Percentiles rank a stretch among this genome's conserved stretches.
Evolutionary conservation across 352 stramenopile genomes (phyloP).

Genomic region (Phytophthora tubulina): DNA sequence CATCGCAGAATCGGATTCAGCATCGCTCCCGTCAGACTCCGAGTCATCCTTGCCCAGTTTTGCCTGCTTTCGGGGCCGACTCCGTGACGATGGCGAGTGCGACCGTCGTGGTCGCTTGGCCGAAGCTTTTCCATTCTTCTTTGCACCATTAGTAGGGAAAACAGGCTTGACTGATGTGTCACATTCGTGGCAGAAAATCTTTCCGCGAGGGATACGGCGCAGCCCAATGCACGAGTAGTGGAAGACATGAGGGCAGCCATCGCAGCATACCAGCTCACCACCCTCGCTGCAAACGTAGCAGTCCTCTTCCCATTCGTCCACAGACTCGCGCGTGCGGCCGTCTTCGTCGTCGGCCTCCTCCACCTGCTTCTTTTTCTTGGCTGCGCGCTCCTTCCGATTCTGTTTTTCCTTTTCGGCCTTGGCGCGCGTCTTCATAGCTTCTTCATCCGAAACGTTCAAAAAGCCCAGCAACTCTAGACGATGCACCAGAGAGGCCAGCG

Average conservation of each 20-base stretch:
- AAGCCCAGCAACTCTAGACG: conserved; percentile 76
- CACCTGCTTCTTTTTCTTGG: conserved; percentile 74
- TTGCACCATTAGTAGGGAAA: conserved; percentile 38
- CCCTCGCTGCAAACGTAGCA: conserved; percentile 91
- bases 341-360: conserved; percentile 67
- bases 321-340: conserved; percentile 51
- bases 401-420: conserved; percentile 82
- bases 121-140: conserved; percentile 32
- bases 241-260: conserved; percentile 93
- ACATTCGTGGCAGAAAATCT: conserved; percentile 88
- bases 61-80: conserved; percentile 33
- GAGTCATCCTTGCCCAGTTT: conserved; percentile 39
- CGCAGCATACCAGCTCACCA: conserved; percentile 91
- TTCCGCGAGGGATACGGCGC: conserved; percentile 82
- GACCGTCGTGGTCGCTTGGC: conserved; percentile 39
- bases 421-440: conserved; percentile 57
- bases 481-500: conserved; percentile 73
- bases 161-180: conserved; percentile 78
- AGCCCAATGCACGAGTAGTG: conserved; percentile 89
- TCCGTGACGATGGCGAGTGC: conserved; percentile 26
- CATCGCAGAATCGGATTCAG: conserved; percentile 31
- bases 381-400: conserved; percentile 71
- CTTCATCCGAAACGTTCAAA: conserved; percentile 60
- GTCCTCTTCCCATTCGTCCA: conserved; percentile 90
- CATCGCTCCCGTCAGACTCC: conserved; percentile 36